phyloP scores from a whole-genome alignment of 2,329 filamentous ascomycete genomes.

The Colletotrichum sp. region DNA sequence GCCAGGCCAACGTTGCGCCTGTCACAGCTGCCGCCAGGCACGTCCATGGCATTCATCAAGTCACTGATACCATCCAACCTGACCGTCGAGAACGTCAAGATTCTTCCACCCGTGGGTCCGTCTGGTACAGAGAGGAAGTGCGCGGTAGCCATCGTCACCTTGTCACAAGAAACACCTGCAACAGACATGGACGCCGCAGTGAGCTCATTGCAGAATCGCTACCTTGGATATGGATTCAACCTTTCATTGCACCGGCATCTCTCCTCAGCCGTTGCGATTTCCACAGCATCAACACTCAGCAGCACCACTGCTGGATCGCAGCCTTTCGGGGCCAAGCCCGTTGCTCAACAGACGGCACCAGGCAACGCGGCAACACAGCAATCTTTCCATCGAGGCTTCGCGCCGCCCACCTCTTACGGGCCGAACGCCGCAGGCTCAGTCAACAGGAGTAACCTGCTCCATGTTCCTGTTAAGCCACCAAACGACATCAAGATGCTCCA shows the following conservation, averaged over 20 bases:
- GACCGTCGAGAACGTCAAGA: conserved; percentile 74
- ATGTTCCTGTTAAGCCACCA: conserved; percentile 77
- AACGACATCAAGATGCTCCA: conserved; percentile 78
- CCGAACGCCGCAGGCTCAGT: conserved; percentile 42
- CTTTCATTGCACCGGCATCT: conserved; percentile 81
- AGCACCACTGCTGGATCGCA: conserved; percentile 58
- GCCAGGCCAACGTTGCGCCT: conserved; percentile 68
- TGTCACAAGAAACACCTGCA: conserved; percentile 80
- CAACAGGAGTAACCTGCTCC: conserved; percentile 53
- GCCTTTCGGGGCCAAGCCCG: conserved; percentile 78
- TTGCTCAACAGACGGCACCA: conserved; percentile 46
- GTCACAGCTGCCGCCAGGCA: conserved; percentile 63
- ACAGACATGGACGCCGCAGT: conserved; percentile 84
- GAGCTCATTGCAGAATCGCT: conserved; percentile 78
- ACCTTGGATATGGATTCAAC: conserved; percentile 84
- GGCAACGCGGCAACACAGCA: conserved; percentile 44
- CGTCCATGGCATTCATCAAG: conserved; percentile 63
- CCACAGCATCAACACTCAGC: conserved; percentile 40
- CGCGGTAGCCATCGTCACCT: conserved; percentile 77
- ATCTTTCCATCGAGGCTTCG: conserved; percentile 66
- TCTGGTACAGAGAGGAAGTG: conserved; percentile 69
- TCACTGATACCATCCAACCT: conserved; percentile 63
- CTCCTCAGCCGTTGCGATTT: conserved; percentile 70
- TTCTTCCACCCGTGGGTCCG: conserved; percentile 61
- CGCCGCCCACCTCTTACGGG: conserved; percentile 75